Evolutionary conservation across 1,139 yeast species (phyloP), one percentile per base, ranked within the genome.

Genomic region (Tardiomyces digboiensis): DNA sequence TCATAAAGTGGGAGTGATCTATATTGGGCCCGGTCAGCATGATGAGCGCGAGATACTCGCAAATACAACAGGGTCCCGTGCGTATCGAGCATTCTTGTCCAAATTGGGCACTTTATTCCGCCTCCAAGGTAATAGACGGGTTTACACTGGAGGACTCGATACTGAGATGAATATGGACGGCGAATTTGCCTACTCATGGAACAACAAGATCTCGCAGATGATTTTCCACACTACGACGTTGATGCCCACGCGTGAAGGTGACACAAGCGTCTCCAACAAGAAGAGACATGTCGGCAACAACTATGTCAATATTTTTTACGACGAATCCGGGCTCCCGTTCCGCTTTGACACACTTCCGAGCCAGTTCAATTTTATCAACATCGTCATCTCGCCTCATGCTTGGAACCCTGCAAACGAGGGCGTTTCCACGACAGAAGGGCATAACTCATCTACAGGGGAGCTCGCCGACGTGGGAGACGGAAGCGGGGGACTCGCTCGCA

Each of bases 221-320:
- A 74, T 85, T 8, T 87, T 77, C 62, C 95, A 87, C 59, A 74
- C 85, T 2, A 80, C 88, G 1, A 84, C 95, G 0, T 64, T 87
- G 74, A 87, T 87, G 95, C 82, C 83, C 2, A 66, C 70, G 43
- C 61, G 58, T n/a, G 53, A 52, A 2, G 66, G 66, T 33, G 82
- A 78, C 52, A 59, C 62, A 18, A 62, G 63, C 20, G 66, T 66
- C 42, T 75, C 82, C 16, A 62, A 72, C 57, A 87, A 86, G 61
- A 87, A 87, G 61, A 66, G 91, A 45, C 96, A 87, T 58, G 82
- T 87, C 52, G 96, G 96, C 4, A 87, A 87, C 64, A 77, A 86
- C 59, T 80, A 80, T 59, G 93, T 87, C 44, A 84, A 83, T 56
- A 76, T 86, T 39, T 86, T 74, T 59, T 87, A 77, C 63, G 87